Base-by-base conservation (phyloP, 164 flowering plant species). In the Annona squamosa region DNA sequence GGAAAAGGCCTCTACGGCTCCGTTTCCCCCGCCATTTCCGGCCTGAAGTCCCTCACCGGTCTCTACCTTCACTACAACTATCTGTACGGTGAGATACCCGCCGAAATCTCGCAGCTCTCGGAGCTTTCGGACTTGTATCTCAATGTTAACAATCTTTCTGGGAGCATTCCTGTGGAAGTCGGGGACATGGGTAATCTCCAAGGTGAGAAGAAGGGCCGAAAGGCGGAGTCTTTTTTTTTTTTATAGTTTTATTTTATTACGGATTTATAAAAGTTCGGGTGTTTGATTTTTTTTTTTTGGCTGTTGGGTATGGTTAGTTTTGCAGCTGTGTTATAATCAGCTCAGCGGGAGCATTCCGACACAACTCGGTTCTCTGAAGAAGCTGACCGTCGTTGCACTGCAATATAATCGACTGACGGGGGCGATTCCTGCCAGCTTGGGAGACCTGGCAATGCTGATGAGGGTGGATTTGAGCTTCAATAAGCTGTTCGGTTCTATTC, bases 381-480 rank as follows among this genome's bases (percentile, higher is more conserved):
- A 86, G 81, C 93, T 96, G 10, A 81, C 44, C 57, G 93, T 89
- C 67, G 86, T 96, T 43, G 90, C 95, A 44, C 75, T 96, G 68
- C 97, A 91, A 69, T 80, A 52, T 68, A 96, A 96, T 78, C 84
- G 74, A 45, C 77, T 96, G 67, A 82, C 82, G 13, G 98, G 98
- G 19, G 93, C 95, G 0, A 88, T 96, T 69, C 99, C 99, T 65
- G 97, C 97, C 0, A 90, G 88, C 79, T 79, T 96, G 72, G 99
- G 99, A 3, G 87, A 85, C 37, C 75, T 96, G 78, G 77, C 46
- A 42, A 46, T 68, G 81, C 71, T 96, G 67, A 79, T 73, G 47
- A 90, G 99, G 85, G 63, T 93, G 82, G 97, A 96, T 77, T 82
- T 96, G 82, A 91, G 99, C 82, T 93, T 80, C 57, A 96, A 96